A percentile compares a stretch with the other conserved stretches of the same genome.
Evolutionary conservation across 2,329 filamentous ascomycete species (phyloP).

Genomic region (Colletotrichum spaethianum): DNA sequence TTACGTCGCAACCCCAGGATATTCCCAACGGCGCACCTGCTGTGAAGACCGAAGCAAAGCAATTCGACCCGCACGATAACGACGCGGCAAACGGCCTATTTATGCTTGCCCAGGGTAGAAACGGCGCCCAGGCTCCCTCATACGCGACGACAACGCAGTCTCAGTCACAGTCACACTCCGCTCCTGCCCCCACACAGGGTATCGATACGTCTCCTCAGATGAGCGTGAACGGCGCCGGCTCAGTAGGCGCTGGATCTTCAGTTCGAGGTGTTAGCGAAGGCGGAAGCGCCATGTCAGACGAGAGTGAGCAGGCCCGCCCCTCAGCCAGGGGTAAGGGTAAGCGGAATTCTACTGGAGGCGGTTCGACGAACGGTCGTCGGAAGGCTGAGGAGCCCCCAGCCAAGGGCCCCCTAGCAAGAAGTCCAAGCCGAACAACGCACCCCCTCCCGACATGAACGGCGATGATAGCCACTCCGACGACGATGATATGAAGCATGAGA

Average conservation of each 20-base stretch:
- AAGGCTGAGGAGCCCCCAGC: conserved; percentile 79
- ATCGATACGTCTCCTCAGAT: conserved; percentile 67
- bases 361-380: conserved; percentile 75
- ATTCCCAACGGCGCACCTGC: conserved; percentile 55
- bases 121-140: conserved; percentile 66
- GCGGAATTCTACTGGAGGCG: conserved; percentile 65
- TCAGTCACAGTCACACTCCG: conserved; percentile 65
- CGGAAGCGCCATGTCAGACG: conserved; percentile 80
- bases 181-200: conserved; percentile 52
- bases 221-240: conserved; percentile 61
- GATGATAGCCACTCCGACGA: conserved; percentile 55
- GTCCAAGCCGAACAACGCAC: conserved; percentile 70
- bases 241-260: conserved; percentile 53
- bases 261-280: conserved; percentile 75
- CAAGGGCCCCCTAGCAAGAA: conserved; percentile 81
- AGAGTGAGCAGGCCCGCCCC: conserved; percentile 77
- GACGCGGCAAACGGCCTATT: conserved; percentile 96
- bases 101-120: conserved; percentile 85
- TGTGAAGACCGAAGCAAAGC: conserved; percentile 65
- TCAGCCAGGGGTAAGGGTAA: conserved; percentile 78
- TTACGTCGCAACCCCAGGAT: conserved; percentile 45
- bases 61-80: conserved; percentile 90
- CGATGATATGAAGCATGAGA: conserved; percentile 62
- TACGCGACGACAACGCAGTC: conserved; percentile 63
- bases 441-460: conserved; percentile 48